These are phyloP conservation scores for Globisporangium paroecandrum DNA, from an alignment of 352 stramenopile genomes.

Conservation along the genomic window DNA sequence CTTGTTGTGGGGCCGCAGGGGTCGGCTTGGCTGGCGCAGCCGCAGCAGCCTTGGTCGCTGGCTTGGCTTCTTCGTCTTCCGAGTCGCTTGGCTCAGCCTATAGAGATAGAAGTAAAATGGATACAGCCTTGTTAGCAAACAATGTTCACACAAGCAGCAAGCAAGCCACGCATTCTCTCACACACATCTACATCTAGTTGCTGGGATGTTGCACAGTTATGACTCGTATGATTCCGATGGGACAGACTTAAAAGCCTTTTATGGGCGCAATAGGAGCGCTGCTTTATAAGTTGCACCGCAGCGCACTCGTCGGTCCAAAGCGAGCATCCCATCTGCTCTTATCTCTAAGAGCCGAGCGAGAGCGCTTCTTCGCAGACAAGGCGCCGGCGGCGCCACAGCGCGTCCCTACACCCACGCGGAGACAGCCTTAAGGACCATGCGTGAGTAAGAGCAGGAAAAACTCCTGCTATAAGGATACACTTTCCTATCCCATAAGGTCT, in stretches of 20 bases:
- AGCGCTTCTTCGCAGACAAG: conserved; percentile 27
- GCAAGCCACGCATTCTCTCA: not conserved
- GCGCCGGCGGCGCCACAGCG: conserved; percentile 26
- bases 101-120: conserved; percentile 7
- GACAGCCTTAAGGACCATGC: conserved; percentile 91
- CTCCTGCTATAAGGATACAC: conserved; percentile 65
- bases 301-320: conserved; percentile 10
- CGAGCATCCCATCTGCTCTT: conserved; percentile 1
- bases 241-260: conserved; percentile 71
- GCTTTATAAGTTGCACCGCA: conserved; percentile 10
- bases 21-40: conserved; percentile 21
- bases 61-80: conserved; percentile 29
- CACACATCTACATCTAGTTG: conserved; percentile 6
- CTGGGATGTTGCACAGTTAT: conserved; percentile 88
- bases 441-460: conserved; percentile 77
- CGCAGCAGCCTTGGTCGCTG: conserved; percentile 23
- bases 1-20: not conserved
- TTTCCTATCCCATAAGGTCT: conserved; percentile 87
- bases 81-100: conserved; percentile 39
- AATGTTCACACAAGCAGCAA: not conserved
- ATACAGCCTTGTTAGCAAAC: conserved; percentile 11
- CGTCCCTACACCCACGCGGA: conserved; percentile 63
- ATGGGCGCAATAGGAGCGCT: conserved; percentile 36
- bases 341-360: conserved; percentile 15
- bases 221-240: conserved; percentile 91